These are phyloP conservation scores for Rhododendron molle DNA, from an alignment of 148 eudicot species.

Conservation along the genomic window DNA sequence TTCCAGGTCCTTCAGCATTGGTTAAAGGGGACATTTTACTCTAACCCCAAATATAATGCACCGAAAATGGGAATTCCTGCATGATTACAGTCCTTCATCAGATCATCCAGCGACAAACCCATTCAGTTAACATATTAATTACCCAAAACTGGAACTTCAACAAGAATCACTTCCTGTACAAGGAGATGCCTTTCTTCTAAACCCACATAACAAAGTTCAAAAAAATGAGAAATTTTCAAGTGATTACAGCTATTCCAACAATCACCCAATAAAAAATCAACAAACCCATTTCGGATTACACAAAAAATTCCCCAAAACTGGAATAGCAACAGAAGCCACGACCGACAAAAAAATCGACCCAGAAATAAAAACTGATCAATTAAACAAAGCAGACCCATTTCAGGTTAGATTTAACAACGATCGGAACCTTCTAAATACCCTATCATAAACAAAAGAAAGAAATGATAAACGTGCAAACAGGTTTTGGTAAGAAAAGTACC, in stretches of 20 bases:
- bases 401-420: not conserved
- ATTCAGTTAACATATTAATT: not conserved
- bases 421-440: not conserved
- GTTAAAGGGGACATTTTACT: not conserved
- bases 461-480: not conserved
- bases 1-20: not conserved
- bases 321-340: not conserved
- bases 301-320: not conserved
- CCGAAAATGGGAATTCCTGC: not conserved
- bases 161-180: not conserved
- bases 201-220: not conserved
- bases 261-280: not conserved
- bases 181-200: not conserved
- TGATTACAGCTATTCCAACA: not conserved
- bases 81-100: not conserved
- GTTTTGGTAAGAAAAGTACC: not conserved
- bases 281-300: not conserved
- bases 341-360: not conserved
- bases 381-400: slow-evolving; percentile 3
- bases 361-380: not conserved
- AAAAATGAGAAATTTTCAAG: not conserved
- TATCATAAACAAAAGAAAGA: not conserved
- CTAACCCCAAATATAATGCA: not conserved
- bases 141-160: not conserved
- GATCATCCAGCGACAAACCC: not conserved